Evolutionary conservation across 2,329 filamentous ascomycete species (phyloP).

Genomic region (Mariannaea sp.): DNA sequence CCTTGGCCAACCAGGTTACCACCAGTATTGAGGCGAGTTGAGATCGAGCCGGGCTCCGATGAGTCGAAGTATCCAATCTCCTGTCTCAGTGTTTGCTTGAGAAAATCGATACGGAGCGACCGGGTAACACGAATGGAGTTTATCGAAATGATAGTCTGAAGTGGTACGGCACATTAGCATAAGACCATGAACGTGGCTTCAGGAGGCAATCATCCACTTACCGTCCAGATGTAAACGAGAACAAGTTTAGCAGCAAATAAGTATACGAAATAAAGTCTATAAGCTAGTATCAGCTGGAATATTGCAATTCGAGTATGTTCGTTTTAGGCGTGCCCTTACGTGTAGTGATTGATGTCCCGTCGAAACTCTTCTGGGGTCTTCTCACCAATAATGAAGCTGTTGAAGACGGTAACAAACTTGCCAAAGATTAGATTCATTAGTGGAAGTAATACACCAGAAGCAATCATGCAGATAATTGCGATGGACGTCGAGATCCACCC

Average conservation of each 20-base stretch:
- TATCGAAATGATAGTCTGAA: neutral
- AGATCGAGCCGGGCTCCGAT: conserved; percentile 43
- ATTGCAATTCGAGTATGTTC: neutral
- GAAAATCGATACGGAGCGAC: conserved; percentile 47
- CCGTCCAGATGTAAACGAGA: neutral
- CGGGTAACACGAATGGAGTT: conserved; percentile 43
- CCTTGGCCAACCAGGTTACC: conserved; percentile 84
- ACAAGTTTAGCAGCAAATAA: neutral
- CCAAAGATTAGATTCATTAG: conserved; percentile 3
- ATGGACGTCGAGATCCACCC: conserved; percentile 5
- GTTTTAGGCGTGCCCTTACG: neutral
- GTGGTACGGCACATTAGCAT: too few species aligned
- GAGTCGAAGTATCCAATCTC: conserved; percentile 57
- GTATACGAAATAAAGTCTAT: conserved; percentile 4
- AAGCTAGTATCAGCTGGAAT: neutral
- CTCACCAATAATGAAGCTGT: neutral
- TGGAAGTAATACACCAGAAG: neutral
- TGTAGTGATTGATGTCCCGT: neutral
- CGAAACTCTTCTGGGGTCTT: neutral
- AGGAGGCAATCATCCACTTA: neutral
- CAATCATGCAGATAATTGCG: conserved; percentile 3
- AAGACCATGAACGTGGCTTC: too few species aligned
- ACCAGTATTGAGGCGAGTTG: conserved; percentile 70
- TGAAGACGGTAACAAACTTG: neutral
- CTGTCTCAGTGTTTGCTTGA: conserved; percentile 52